Evolutionary conservation across 306 rosid species (phyloP), one percentile per base, ranked within the genome.

Genomic region (Vachellia collinsii): DNA sequence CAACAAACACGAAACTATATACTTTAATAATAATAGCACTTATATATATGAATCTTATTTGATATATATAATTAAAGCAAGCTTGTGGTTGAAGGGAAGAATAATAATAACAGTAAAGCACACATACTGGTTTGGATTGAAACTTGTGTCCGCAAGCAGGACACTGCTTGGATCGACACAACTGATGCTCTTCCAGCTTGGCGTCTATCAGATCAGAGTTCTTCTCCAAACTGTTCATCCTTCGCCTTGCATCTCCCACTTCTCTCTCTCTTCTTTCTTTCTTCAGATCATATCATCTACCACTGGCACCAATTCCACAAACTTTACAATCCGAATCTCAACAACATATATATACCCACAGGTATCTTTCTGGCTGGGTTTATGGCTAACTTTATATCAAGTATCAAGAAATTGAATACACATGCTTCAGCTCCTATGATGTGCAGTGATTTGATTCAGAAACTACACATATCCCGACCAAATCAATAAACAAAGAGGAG

Each of bases 111-210:
- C 5, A 8, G 61, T 36, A 63, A 47, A 69, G 58, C 84, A 23
- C 89, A 93, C 98, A 92, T 95, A 95, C 99, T 89, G 97, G 94
- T 79, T 93, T 95, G 75, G 82, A 90, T 85, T 96, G 89, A 64
- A 96, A 91, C 79, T 88, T 92, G 82, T 93, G 99, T 12, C 99
- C 99, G 59, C 99, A 96, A 63, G 91, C 91, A 12, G 98, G 98
- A 72, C 98, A 93, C 79, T 92, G 98, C 80, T 96, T 96, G 86
- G 99, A 93, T 91, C 93, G 97, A 89, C 99, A 96, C 82, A 88
- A 81, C 80, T 93, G 97, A 88, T 96, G 97, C 69, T 93, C 94
- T 88, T 90, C 99, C 4, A 96, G 97, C 92, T 93, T 96, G 0
- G 99, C 93, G 91, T 96, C 99, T 83, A 96, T 88, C 66, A 92